Evolutionary conservation across 2,329 filamentous ascomycete species (phyloP).

Genomic region (Cordyceps fumosorosea): DNA sequence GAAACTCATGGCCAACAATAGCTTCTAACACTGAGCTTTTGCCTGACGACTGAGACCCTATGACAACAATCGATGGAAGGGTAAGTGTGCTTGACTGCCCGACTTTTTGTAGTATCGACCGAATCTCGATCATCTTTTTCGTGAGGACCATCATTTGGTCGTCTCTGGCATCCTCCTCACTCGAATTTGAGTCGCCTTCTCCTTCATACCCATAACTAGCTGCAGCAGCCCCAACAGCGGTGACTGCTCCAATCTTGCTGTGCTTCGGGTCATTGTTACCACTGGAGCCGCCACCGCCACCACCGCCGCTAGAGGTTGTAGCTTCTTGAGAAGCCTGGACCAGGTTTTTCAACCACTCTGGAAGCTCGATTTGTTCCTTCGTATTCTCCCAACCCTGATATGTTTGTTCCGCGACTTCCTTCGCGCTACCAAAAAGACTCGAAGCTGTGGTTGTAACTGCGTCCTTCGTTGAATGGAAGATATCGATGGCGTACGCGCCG

Average conservation of each 20-base stretch:
- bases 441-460: conserved; percentile 63
- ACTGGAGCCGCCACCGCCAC: conserved; percentile 41
- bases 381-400: conserved; percentile 75
- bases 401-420: conserved; percentile 72
- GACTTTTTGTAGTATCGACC: conserved; percentile 82
- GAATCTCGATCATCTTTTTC: conserved; percentile 99
- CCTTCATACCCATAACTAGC: conserved; percentile 74
- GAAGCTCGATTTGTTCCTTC: conserved; percentile 64
- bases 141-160: conserved; percentile 99
- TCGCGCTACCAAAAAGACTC: conserved; percentile 63
- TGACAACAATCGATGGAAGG: conserved; percentile 96
- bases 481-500: conserved; percentile 48
- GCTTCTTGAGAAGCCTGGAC: conserved; percentile 37
- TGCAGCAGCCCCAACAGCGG: conserved; percentile 64
- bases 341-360: conserved; percentile 74
- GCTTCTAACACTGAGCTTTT: conserved; percentile 97
- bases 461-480: conserved; percentile 68
- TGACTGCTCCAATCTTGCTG: conserved; percentile 54
- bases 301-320: conserved; percentile 45
- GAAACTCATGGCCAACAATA: conserved; percentile 94
- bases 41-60: conserved; percentile 94
- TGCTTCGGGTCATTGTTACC: conserved; percentile 47
- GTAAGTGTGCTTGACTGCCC: conserved; percentile 86
- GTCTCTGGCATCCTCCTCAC: conserved; percentile 67
- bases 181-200: conserved; percentile 51